Percentiles rank a stretch among this genome's conserved stretches.
These are phyloP conservation scores for Candida khao-thaluensis DNA, from an alignment of 805 yeast species.

Conservation along the genomic window DNA sequence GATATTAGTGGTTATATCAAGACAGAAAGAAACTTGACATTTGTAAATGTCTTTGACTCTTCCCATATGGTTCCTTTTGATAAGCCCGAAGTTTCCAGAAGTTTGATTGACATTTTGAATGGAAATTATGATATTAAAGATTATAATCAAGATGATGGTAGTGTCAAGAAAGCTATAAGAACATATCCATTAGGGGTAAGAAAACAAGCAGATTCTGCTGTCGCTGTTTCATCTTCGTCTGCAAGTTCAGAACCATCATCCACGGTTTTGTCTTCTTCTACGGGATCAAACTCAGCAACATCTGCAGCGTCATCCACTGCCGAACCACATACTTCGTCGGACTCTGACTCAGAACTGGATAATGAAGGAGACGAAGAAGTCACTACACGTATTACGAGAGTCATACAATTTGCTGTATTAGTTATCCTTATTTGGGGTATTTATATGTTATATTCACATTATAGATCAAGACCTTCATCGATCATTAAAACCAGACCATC, in stretches of 20 bases:
- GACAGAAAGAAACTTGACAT: conserved; percentile 69
- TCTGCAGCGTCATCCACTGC: not conserved
- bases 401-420: conserved; percentile 41
- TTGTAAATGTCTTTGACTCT: conserved; percentile 68
- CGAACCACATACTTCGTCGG: not conserved
- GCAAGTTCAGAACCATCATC: not conserved
- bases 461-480: conserved; percentile 39
- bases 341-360: conserved; percentile 7
- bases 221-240: not conserved
- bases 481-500: conserved; percentile 37
- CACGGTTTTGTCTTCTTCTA: not conserved
- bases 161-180: conserved; percentile 19
- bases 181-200: conserved; percentile 33
- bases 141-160: conserved; percentile 11
- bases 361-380: not conserved
- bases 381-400: conserved; percentile 27
- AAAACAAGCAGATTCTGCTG: conserved; percentile 2
- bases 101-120: conserved; percentile 57
- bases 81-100: conserved; percentile 64
- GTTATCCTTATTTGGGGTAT: conserved; percentile 41
- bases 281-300: not conserved
- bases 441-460: conserved; percentile 36
- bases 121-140: conserved; percentile 26
- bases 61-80: conserved; percentile 96
- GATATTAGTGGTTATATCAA: conserved; percentile 38